Base-by-base conservation (phyloP, 495 filamentous ascomycete genomes). In the Daldinia loculata region DNA sequence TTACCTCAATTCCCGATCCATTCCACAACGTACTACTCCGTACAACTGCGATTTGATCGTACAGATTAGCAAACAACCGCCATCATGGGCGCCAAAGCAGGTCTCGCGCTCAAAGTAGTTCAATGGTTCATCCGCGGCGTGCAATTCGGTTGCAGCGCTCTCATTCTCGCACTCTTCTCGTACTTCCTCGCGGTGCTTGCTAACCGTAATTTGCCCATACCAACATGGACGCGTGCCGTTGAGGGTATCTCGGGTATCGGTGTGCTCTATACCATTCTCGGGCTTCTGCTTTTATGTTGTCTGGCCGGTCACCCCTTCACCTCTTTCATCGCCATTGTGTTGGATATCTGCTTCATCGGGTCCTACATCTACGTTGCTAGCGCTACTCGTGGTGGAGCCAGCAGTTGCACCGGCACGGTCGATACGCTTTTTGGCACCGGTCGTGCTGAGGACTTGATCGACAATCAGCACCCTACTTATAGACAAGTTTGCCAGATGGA, bases 91-190 rank as follows among this genome's bases (percentile, higher is more conserved):
- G 74, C 77, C 52, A 77, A 77, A 52, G 38, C 73, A 45, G 88
- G 89, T 66, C 77, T 89, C 26, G 80, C 88, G 69, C 87, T 93
- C 51, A 89, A 89, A 68, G 77, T 85, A 51, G 75, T 89, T 34
- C 87, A 89, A 66, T 86, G 89, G 68, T 82, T 89, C 74, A 77
- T 93, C 66, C 90, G 92, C 66, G 72, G 81, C 51, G 78, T 97
- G n/a, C 85, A 93, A 72, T 91, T 95, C 80, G 83, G 88, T 75
- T 90, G 86, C 74, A 82, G 88, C 27, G 89, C 83, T 62, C 82
- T 95, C 62, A 87, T 94, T 61, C 85, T 97, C 55, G 92, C 88
- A 75, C 88, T 96, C 67, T 94, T 90, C 85, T 92, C 90, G 27
- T 97, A 91, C 80, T 90, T 89, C 82, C 83, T 92, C 27, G 84